A percentile compares a stretch with the other conserved stretches of the same genome.
Evolutionary conservation across 2,329 filamentous ascomycete genomes (phyloP).

Genomic region (Colletotrichum aenigma): DNA sequence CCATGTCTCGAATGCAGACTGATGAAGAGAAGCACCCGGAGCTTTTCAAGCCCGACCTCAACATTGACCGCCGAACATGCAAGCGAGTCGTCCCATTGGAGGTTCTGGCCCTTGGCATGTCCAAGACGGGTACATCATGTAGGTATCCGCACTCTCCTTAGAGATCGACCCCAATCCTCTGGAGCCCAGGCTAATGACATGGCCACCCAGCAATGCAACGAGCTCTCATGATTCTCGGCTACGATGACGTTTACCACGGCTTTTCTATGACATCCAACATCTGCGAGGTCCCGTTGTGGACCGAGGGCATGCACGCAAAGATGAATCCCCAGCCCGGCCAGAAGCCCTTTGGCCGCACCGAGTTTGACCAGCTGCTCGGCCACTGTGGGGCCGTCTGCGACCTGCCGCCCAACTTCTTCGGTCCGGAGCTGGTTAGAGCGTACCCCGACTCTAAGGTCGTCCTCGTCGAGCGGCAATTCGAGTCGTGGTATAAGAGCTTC

Average conservation of each 20-base stretch:
- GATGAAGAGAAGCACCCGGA: slow-evolving; percentile 22
- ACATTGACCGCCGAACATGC: slow-evolving; percentile 18
- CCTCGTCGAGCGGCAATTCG: slow-evolving; percentile 30
- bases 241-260: slow-evolving; percentile 35
- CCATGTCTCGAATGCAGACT: slow-evolving; percentile 21
- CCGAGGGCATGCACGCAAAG: slow-evolving; percentile 23
- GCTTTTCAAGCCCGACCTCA: slow-evolving; percentile 19
- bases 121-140: slow-evolving; percentile 23
- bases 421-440: slow-evolving; percentile 40
- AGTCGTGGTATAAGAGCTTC: slow-evolving; percentile 31
- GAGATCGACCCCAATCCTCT: slow-evolving; percentile 1
- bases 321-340: slow-evolving; percentile 24
- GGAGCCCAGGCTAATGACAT: background rate
- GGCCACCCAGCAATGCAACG: slow-evolving; percentile 22
- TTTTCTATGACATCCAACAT: slow-evolving; percentile 21
- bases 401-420: slow-evolving; percentile 40
- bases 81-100: slow-evolving; percentile 19
- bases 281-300: slow-evolving; percentile 3
- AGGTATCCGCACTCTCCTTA: slow-evolving; percentile 24
- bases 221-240: slow-evolving; percentile 34
- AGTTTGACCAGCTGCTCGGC: slow-evolving; percentile 24
- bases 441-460: slow-evolving; percentile 48
- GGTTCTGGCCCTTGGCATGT: slow-evolving; percentile 18
- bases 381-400: slow-evolving; percentile 37
- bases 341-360: slow-evolving; percentile 19